Evolutionary conservation across 176 grass and related monocot species (phyloP), one percentile per base, ranked within the genome.

Genomic region (Calamus simplicifolius): DNA sequence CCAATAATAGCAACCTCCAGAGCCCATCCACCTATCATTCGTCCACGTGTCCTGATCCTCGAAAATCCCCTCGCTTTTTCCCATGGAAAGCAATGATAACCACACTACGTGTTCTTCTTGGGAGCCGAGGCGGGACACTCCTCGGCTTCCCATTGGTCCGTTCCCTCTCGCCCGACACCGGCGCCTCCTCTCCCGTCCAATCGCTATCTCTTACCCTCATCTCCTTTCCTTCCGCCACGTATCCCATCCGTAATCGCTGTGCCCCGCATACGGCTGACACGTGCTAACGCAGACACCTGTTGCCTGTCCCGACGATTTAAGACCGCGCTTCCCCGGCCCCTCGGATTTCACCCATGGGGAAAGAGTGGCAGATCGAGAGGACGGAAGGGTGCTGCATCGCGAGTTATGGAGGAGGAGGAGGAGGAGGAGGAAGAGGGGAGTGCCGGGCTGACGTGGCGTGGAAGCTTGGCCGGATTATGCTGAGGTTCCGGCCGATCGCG

Each of bases 401-500:
- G 8, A 62, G 57, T 3, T 67, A 66, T 4, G 77, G 27, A 7
- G 15, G 63, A 5, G 66, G 62, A 13, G 38, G 56, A 50, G 50
- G 35, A 0, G 35, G 35, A 0, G 35, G 6, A 8, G n/a, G n/a
- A n/a, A n/a, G n/a, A n/a, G 30, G 28, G 28, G 28, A 29, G 1
- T 38, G 31, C 10, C 7, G 59, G 25, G 67, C 54, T 4, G 57
- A 30, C 25, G 48, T 49, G 19, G 75, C 78, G 63, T 80, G 81
- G 83, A 67, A 77, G 54, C 70, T 88, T 57, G 92, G 84, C 13
- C 66, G 23, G 23, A 78, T 88, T 67, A 85, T 97, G 93, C 78
- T 85, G 7, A 80, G 84, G 78, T 97, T 75, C 49, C 70, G 93
- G 10, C 93, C 93, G 48, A 97, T 97, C 49, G 93, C 87, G 19